Base-by-base conservation (phyloP, 2,329 filamentous ascomycete species). In the Monilinia laxa region DNA sequence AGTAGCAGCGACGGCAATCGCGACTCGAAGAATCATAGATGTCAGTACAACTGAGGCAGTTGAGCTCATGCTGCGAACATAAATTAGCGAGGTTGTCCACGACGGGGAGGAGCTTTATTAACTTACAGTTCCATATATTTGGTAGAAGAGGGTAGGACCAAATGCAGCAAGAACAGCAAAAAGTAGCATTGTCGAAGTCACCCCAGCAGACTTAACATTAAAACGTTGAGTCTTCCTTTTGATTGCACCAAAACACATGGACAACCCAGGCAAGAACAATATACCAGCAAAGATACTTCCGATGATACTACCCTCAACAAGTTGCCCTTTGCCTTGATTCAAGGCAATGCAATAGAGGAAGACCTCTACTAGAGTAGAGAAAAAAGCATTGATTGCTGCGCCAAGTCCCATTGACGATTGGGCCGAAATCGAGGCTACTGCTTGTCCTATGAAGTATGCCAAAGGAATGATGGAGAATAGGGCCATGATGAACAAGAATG, bases 371-470 rank as follows among this genome's bases (percentile, higher is more conserved):
- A 99, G 84, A 1, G 95, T 99, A 16, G 93, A 97, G 81, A 99
- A 99, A 78, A 99, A 96, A 57, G 95, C 95, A 74, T 99, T 99
- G 81, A 98, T 91, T 42, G 94, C 96, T 38, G 95, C 95, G 76
- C 95, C 95, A 11, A 99, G 84, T 35, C 95, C 95, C 95, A 99
- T 99, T 6, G 94, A 97, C 1, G 94, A 98, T 77, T 99, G 95
- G 1, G 95, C 95, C 12, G 95, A 99, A 73, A 99, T 99, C 63
- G 95, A 99, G 2, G 95, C 95, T 56, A 99, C 95, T 49, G 95
- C 95, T 79, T 99, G 95, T 1, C 95, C 95, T 72, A 99, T 99
- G 77, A 99, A 99, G 80, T 99, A 99, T 18, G 95, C 95, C 65
- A 99, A 80, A 3, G 95, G 95, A 59, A 99, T 97, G 77, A 99